Conservation (phyloP, 164 flowering plant species). For the Stephania japonica region DNA sequence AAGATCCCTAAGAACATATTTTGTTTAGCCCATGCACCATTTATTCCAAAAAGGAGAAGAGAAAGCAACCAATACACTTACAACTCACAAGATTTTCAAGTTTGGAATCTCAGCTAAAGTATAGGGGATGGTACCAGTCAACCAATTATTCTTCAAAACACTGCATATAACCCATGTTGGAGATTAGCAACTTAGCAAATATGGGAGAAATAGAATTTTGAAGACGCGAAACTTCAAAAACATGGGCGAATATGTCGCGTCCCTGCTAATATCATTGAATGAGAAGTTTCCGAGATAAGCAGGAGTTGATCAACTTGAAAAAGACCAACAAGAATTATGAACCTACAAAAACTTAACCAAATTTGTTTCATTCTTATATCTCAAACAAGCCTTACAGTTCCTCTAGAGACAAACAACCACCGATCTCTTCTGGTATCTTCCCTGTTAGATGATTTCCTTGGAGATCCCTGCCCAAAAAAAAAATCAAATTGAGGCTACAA, state of each 20-base stretch:
- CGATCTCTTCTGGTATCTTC: slow-evolving; percentile 83
- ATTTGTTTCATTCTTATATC: neutral
- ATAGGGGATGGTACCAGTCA: slow-evolving; percentile 92
- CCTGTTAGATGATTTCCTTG: slow-evolving; percentile 61
- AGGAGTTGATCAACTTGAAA: neutral
- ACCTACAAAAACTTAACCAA: slow-evolving; percentile 37
- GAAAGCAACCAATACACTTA: neutral
- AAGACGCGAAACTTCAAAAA: neutral
- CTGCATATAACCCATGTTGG: slow-evolving; percentile 20
- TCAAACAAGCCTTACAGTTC: slow-evolving; percentile 42
- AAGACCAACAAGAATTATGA: slow-evolving; percentile 29
- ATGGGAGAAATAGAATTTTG: neutral
- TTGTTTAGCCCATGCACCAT: neutral
- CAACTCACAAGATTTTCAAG: slow-evolving; percentile 73
- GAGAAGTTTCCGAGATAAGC: slow-evolving; percentile 63
- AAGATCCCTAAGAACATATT: slow-evolving; percentile 49
- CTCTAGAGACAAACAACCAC: slow-evolving; percentile 57
- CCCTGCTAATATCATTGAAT: slow-evolving; percentile 59
- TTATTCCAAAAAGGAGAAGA: neutral
- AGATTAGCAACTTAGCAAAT: neutral
- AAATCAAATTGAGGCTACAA: neutral
- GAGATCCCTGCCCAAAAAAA: slow-evolving; percentile 44
- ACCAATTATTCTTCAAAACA: slow-evolving; percentile 64
- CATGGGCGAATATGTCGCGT: slow-evolving; percentile 71
- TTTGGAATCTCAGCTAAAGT: slow-evolving; percentile 96